Conservation (phyloP, 139 green algal genomes). For the Coccomyxa sp. region DNA sequence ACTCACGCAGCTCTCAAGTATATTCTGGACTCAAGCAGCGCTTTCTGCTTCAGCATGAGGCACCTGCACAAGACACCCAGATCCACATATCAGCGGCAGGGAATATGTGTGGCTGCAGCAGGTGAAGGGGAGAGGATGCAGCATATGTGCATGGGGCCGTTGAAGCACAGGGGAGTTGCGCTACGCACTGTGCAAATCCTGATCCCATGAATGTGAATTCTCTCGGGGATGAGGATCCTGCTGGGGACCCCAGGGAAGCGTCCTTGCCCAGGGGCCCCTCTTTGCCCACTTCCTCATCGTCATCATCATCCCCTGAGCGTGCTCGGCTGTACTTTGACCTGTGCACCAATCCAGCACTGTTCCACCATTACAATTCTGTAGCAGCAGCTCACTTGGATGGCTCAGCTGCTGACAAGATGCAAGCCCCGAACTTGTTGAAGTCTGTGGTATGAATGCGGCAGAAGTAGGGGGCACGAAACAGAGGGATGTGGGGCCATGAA, state of each 20-base stretch:
- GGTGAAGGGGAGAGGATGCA: not conserved
- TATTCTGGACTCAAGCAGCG: conserved; percentile 3
- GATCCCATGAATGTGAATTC: not conserved
- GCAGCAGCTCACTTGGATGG: not conserved
- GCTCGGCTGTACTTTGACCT: not conserved
- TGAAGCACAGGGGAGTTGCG: not conserved
- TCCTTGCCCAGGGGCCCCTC: not conserved
- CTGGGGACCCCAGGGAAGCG: not conserved
- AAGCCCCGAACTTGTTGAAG: not conserved
- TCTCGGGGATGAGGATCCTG: not conserved
- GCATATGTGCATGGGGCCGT: not conserved
- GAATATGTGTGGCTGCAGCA: not conserved
- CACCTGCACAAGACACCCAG: conserved; percentile 7
- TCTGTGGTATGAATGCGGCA: too few species aligned
- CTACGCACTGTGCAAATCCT: not conserved
- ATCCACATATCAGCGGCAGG: not conserved
- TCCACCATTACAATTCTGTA: not conserved
- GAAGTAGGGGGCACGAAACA: not conserved
- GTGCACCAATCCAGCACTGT: not conserved
- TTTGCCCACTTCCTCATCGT: not conserved
- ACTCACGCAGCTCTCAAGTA: conserved; percentile 20
- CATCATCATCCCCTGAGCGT: not conserved
- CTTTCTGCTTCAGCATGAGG: conserved; percentile 14
- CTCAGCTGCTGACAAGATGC: not conserved
- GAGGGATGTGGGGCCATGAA: not conserved